Base-by-base conservation (phyloP, 148 eudicot genomes). In the Vaccinium darrowii region DNA sequence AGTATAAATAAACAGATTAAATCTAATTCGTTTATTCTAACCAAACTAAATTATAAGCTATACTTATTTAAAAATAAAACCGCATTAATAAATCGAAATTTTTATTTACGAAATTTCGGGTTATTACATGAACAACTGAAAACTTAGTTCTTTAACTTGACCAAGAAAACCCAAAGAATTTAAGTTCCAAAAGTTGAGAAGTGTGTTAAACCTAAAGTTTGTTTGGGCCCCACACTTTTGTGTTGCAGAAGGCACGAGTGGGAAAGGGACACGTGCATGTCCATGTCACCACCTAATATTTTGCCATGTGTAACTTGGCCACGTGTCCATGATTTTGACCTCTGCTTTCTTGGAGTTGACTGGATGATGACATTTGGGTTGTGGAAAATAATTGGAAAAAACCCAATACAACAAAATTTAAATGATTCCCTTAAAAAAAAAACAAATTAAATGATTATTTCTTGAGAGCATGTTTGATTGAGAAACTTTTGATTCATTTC, bases 261-360 rank as follows among this genome's bases (percentile, higher is more conserved):
- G 43, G 11, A 80, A 79, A 57, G 54, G 12, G 43, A 39, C 74
- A 62, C 54, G 74, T 69, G 43, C 39, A 16, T 49, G 58, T 49
- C 57, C 33, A 11, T 3, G 36, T 65, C 76, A 23, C 54, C 57
- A 63, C 73, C 36, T 81, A 49, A 53, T 47, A 21, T 62, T 39
- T 11, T 47, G 74, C 83, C 83, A 81, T 12, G 54, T 62, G 18
- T 36, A 49, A 33, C 16, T 11, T 15, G 16, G 21, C 63, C 82
- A 57, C 50, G 23, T 7, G 51, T 33, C 16, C 23, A 5, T 36
- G 69, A 80, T 8, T 36, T 19, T 30, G 69, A 57, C 51, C 6
- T 56, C 6, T 57, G 49, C 53, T 81, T 81, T 63, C 27, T n/a
- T 81, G 18, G 52, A 72, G 76, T 65, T 65, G 67, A 79, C 63